Evolutionary conservation across 306 rosid species (phyloP).

Genomic region (Castanospermum australe): DNA sequence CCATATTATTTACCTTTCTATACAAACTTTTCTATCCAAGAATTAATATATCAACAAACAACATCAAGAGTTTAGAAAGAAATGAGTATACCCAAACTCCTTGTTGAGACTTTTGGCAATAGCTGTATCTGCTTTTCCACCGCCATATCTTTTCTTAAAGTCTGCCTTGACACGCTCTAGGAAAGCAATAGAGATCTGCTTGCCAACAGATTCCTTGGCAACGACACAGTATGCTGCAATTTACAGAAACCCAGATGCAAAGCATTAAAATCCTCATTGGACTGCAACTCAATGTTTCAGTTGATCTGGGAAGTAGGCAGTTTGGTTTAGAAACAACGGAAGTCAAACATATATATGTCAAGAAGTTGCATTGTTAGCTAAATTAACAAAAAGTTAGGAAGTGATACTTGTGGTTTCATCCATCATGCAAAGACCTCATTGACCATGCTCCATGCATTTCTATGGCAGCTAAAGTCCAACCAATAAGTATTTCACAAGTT

Average conservation of each 20-base stretch:
- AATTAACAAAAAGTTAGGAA: background rate
- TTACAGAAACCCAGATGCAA: slow-evolving; percentile 18
- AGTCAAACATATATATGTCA: background rate
- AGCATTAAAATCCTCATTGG: background rate
- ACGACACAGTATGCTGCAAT: slow-evolving; percentile 93
- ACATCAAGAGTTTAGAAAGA: slow-evolving; percentile 4
- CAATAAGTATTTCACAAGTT: slow-evolving; percentile 1
- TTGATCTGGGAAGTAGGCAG: background rate
- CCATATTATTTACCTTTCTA: background rate
- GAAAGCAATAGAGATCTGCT: slow-evolving; percentile 87
- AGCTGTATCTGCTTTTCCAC: slow-evolving; percentile 92
- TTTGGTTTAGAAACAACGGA: slow-evolving; percentile 4
- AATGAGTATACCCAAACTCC: slow-evolving; percentile 77
- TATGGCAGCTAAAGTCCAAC: slow-evolving; percentile 5
- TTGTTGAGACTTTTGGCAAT: slow-evolving; percentile 86
- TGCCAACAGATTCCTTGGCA: slow-evolving; percentile 85
- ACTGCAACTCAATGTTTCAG: slow-evolving; percentile 3
- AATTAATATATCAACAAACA: background rate
- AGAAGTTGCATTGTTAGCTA: background rate
- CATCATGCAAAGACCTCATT: background rate
- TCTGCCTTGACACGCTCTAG: slow-evolving; percentile 84
- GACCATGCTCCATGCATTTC: background rate
- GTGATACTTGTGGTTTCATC: background rate
- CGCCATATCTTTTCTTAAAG: slow-evolving; percentile 85
- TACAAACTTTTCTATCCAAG: background rate